Evolutionary conservation across 2,329 filamentous ascomycete species (phyloP), one percentile per base, ranked within the genome.

Genomic region (Pseudocercospora eumusae): DNA sequence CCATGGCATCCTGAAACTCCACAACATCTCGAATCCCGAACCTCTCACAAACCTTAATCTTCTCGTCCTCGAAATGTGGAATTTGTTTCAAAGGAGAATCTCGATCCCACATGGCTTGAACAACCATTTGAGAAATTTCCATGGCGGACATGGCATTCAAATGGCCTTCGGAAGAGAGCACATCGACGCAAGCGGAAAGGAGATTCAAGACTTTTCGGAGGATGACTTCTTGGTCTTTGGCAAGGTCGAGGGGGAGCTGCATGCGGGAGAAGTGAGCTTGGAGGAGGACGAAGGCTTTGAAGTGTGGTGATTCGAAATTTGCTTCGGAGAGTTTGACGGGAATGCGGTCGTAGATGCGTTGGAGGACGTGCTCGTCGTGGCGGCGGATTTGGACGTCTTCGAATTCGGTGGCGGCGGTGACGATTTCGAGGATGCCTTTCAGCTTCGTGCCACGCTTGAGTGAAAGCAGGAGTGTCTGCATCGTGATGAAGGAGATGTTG

Each of bases 41-140:
- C 61, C 90, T 87, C 73, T 90, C 90, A 49, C 91, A 92, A 66
- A 86, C 89, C 77, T 93, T 90, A 69, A 98, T 88, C 56, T 90
- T 88, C 64, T 93, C 88, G 40, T 88, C 85, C 15, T 88, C 86
- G 76, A 98, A 98, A 80, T 98, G 92, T 69, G 95, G 95, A 73
- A 99, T 97, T 78, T 99, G 95, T 81, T 97, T 97, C 68, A 99
- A 84, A 42, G 95, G 93, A 71, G 91, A 96, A 76, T 99, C 95
- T 61, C 93, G 90, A 78, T 99, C 93, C 95, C 95, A 99, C 91
- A 98, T 96, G 55, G 90, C 93, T 79, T 99, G 95, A 2, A 99
- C 93, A 57, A 96, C 91, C 95, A 99, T 99, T 75, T 99, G 95
- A 11, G 91, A 96, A 85, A 99, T 92, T 76, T 99, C 95, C 93